These are phyloP conservation scores for Ceratocystis smalleyi DNA, from an alignment of 2,329 filamentous ascomycete species.

Conservation along the genomic window DNA sequence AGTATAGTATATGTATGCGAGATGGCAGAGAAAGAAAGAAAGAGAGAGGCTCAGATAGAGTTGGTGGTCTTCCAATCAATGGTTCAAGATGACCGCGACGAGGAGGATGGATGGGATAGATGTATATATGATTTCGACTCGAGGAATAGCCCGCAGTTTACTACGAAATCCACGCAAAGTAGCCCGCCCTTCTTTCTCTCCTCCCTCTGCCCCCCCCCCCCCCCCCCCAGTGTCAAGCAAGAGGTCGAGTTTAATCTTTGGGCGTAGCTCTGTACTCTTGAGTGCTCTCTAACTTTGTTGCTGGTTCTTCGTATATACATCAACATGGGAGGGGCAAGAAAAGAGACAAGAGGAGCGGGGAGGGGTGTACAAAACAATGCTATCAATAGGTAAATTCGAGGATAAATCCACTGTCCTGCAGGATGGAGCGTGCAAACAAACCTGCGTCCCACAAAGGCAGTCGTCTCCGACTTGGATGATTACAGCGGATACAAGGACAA, in stretches of 20 bases:
- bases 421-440: not conserved
- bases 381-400: not conserved
- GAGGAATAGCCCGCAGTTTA: not conserved
- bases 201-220: not conserved
- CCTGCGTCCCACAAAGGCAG: not conserved
- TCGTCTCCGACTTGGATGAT: not conserved
- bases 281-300: not conserved
- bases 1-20: not conserved
- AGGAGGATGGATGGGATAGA: not conserved
- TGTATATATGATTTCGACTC: conserved; percentile 4
- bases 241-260: not conserved
- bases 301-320: conserved; percentile 1
- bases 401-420: not conserved
- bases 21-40: not conserved
- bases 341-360: not conserved
- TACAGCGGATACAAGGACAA: not conserved
- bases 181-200: not conserved
- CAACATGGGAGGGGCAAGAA: not conserved
- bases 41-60: conserved; percentile 5
- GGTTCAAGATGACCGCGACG: not conserved
- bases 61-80: conserved; percentile 1
- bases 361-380: not conserved
- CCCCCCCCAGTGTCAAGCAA: not conserved
- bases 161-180: not conserved
- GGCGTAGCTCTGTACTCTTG: not conserved